Base-by-base conservation (phyloP, 1,139 yeast genomes). In the Geotrichum phurueaensis region DNA sequence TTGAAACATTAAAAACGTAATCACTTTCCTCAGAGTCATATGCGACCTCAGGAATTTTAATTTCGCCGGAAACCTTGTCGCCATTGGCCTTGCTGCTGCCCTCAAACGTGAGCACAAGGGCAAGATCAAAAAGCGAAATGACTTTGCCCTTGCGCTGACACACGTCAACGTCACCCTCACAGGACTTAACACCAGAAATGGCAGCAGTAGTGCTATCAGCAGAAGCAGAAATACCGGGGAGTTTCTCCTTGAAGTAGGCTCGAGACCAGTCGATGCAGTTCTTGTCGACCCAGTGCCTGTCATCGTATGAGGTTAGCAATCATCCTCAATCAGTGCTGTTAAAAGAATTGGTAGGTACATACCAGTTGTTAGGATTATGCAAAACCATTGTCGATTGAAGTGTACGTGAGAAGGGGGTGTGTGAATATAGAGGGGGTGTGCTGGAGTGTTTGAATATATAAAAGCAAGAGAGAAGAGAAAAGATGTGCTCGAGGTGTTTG, bases 111-210 rank as follows among this genome's bases (percentile, higher is more conserved):
- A 92, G 73, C 1, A 82, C 84, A 61, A 92, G 67, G 65, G 85
- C 82, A 72, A 95, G 77, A 71, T 94, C 99, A 73, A 89, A 94
- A 63, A 94, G 78, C 2, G 96, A 89, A 68, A 94, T 92, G 51
- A 94, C 96, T 73, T 94, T 92, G 22, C 99, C 99, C 75, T 95
- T 94, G 68, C 99, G 85, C 77, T 94, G 99, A 65, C 90, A 87
- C 43, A 94, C 98, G 71, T 91, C 98, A 64, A 91, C 96, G 68
- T 94, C 99, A 57, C 99, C 99, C 67, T 89, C 96, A 43, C 92
- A 81, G 7, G 88, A 81, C 22, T 89, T 84, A 15, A 91, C 80
- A 18, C 79, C 73, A 36, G 79, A 73, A 55, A 92, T 79, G 52
- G 73, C 71, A 13, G 80, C 85, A 2, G 72, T 67, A 47, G 76